These are phyloP conservation scores for Cantharellus anzutake DNA, from an alignment of 768 basidiomycete genomes.

Conservation along the genomic window DNA sequence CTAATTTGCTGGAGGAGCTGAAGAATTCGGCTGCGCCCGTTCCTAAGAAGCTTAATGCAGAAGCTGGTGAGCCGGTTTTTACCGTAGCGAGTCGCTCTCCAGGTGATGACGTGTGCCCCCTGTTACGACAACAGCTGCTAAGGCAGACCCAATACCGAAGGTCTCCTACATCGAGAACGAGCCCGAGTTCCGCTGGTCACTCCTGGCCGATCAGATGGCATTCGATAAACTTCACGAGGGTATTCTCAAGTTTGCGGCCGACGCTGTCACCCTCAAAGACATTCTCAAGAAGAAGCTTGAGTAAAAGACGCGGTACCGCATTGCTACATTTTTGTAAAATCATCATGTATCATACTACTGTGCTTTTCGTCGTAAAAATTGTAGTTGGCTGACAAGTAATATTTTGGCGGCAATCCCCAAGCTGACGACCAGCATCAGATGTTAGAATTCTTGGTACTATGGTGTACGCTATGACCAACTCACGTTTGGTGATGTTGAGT, in stretches of 20 bases:
- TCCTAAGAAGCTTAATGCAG: slow-evolving; percentile 65
- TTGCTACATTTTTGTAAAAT: no score
- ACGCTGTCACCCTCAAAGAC: slow-evolving; percentile 74
- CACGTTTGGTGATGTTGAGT: no score
- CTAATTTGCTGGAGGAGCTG: slow-evolving; percentile 79
- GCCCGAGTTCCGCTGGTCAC: slow-evolving; percentile 86
- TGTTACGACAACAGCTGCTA: not conserved
- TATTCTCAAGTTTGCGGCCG: slow-evolving; percentile 95
- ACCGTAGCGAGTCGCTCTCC: slow-evolving; percentile 11
- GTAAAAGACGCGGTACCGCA: no score
- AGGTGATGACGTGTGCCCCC: not conserved
- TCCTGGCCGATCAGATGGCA: slow-evolving; percentile 92
- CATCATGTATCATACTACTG: no score
- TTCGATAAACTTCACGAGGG: slow-evolving; percentile 98
- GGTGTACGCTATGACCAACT: no score
- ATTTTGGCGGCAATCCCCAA: no score
- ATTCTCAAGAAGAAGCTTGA: slow-evolving; percentile 35
- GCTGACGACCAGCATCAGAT: no score
- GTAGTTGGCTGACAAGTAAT: no score
- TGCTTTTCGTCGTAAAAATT: no score
- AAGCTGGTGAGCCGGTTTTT: slow-evolving; percentile 26
- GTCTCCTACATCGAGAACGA: slow-evolving; percentile 81
- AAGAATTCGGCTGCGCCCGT: slow-evolving; percentile 59
- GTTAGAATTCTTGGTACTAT: no score
- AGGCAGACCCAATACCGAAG: slow-evolving; percentile 42